Percentiles rank a stretch among this genome's conserved stretches.
These are phyloP conservation scores for Saturnispora quitensis DNA, from an alignment of 805 yeast species.

Conservation along the genomic window DNA sequence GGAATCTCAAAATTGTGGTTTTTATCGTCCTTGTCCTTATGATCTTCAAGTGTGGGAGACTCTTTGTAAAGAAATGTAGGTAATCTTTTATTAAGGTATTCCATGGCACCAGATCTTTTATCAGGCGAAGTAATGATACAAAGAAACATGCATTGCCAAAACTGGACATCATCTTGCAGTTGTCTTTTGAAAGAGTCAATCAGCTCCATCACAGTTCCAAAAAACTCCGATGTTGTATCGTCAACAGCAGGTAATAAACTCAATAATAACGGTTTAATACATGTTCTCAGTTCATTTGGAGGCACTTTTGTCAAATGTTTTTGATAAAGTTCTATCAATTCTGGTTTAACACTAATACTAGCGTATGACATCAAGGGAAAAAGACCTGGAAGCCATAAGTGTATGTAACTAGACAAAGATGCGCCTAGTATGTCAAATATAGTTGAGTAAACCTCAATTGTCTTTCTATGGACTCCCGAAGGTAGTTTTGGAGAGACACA, in stretches of 20 bases:
- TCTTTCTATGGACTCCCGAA: conserved; percentile 90
- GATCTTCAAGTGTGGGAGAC: neutral
- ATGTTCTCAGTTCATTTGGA: conserved; percentile 36
- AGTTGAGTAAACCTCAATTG: conserved; percentile 65
- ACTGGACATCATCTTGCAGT: conserved; percentile 58
- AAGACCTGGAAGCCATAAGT: conserved; percentile 88
- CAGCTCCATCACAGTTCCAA: conserved; percentile 47
- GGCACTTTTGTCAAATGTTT: conserved; percentile 47
- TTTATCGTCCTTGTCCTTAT: conserved; percentile 8
- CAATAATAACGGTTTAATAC: conserved; percentile 62
- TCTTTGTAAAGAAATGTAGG: conserved; percentile 40
- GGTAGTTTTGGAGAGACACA: conserved; percentile 80
- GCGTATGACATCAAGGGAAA: conserved; percentile 83
- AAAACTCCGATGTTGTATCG: conserved; percentile 84
- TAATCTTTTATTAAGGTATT: conserved; percentile 58
- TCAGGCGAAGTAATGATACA: conserved; percentile 74
- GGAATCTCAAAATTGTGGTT: neutral
- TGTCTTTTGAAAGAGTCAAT: conserved; percentile 51
- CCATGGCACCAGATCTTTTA: conserved; percentile 72
- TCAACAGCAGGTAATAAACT: conserved; percentile 83
- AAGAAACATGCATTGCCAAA: conserved; percentile 79
- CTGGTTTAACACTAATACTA: conserved; percentile 79
- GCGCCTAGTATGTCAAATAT: conserved; percentile 58
- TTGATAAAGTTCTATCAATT: conserved; percentile 53
- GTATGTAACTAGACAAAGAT: conserved; percentile 44